Evolutionary conservation across 345 rosid genomes (phyloP).

Genomic region (Pugionium dolabratum): DNA sequence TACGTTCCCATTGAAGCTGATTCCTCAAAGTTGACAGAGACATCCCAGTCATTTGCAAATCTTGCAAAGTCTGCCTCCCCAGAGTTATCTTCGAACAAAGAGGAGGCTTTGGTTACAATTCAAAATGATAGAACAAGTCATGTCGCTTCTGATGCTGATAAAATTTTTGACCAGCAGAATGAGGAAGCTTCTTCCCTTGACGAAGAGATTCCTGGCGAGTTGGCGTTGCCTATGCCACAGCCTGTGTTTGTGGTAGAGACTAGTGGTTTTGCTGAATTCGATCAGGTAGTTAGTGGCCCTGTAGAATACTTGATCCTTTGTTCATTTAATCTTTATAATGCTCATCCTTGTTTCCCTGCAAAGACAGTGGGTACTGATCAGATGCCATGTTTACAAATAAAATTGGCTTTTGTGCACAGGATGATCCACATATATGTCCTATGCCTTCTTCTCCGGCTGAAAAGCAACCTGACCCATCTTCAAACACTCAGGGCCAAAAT

Average conservation of each 20-base stretch:
- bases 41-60: constrained; percentile 24
- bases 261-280: constrained; percentile 21
- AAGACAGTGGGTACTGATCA: background rate
- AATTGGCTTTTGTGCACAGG: constrained; percentile 38
- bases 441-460: background rate
- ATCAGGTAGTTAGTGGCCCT: constrained; percentile 24
- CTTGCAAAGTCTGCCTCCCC: constrained; percentile 24
- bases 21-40: constrained; percentile 26
- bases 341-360: constrained; percentile 22
- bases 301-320: constrained; percentile 29
- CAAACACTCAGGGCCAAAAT: background rate
- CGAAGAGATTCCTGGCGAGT: constrained; percentile 27
- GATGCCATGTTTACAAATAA: constrained; percentile 27
- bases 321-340: constrained; percentile 28
- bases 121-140: constrained; percentile 20
- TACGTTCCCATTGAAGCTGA: constrained; percentile 7
- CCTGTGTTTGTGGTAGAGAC: constrained; percentile 29
- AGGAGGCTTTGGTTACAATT: constrained; percentile 25
- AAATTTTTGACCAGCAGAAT: constrained; percentile 31
- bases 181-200: constrained; percentile 34
- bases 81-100: constrained; percentile 24
- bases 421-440: constrained; percentile 30
- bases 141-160: constrained; percentile 9
- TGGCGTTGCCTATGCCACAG: constrained; percentile 16
- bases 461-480: background rate